These are phyloP conservation scores for Xanthoceras sorbifolium DNA, from an alignment of 345 rosid genomes.

Conservation along the genomic window DNA sequence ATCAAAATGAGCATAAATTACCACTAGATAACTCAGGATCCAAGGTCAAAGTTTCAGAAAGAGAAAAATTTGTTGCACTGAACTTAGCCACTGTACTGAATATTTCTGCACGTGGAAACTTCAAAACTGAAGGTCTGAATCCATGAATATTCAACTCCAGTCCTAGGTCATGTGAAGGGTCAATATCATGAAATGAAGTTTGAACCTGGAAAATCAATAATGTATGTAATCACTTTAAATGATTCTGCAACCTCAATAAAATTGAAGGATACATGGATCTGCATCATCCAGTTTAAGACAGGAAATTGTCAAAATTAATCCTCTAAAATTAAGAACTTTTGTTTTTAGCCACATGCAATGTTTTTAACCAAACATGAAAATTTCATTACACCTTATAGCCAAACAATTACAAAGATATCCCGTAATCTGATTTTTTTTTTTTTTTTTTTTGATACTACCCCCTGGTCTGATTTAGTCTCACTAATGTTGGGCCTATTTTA, in stretches of 20 bases:
- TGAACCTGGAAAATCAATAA: constrained; percentile 50
- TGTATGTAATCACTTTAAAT: constrained; percentile 15
- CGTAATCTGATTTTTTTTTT: too few relatives aligned
- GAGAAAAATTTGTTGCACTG: constrained; percentile 66
- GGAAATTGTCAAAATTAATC: too few relatives aligned
- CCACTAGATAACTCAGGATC: constrained; percentile 52
- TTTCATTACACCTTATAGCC: too few relatives aligned
- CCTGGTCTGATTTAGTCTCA: too few relatives aligned
- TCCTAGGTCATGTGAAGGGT: constrained; percentile 80
- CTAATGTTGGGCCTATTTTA: too few relatives aligned
- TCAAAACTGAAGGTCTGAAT: constrained; percentile 54
- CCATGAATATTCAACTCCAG: constrained; percentile 67
- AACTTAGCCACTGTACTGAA: constrained; percentile 68
- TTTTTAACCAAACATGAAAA: too few relatives aligned
- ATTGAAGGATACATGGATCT: constrained; percentile 19
- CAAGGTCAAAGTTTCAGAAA: constrained; percentile 64
- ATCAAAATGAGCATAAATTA: constrained; percentile 28
- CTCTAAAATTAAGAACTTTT: too few relatives aligned
- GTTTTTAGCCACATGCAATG: too few relatives aligned
- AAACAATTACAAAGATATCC: too few relatives aligned
- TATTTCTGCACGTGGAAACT: constrained; percentile 77
- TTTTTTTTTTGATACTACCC: too few relatives aligned
- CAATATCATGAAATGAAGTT: constrained; percentile 79
- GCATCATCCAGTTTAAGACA: constrained; percentile 1
- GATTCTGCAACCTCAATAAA: constrained; percentile 21